A percentile compares a stretch with the other conserved stretches of the same genome.
Evolutionary conservation across 805 yeast species (phyloP).

Genomic region (Kodamaea fukazawae): DNA sequence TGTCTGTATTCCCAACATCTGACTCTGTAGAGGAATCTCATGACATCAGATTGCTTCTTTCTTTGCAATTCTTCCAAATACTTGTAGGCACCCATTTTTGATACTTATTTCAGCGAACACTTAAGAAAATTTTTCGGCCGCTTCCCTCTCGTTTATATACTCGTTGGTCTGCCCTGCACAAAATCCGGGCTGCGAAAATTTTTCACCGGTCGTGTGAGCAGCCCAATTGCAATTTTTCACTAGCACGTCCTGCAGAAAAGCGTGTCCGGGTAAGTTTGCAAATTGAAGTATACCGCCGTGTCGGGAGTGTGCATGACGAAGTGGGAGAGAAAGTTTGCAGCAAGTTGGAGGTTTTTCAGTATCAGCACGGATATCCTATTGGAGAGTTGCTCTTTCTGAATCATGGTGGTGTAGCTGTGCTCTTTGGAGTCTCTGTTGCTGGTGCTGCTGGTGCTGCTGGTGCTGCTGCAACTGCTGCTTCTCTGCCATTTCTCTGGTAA

Average conservation of each 20-base stretch:
- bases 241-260: constrained; percentile 1
- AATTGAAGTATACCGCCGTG: too few species aligned
- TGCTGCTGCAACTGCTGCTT: too few species aligned
- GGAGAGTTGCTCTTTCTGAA: too few species aligned
- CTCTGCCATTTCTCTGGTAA: too few species aligned
- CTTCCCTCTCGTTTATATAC: constrained; percentile 3
- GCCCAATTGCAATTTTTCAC: background rate
- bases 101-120: constrained; percentile 13
- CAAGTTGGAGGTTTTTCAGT: too few species aligned
- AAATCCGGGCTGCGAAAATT: constrained; percentile 4
- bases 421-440: too few species aligned
- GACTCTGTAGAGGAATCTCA: constrained; percentile 98
- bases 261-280: constrained; percentile 4
- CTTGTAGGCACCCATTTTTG: constrained; percentile 98
- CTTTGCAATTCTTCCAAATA: constrained; percentile 98
- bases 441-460: too few species aligned
- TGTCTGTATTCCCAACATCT: constrained; percentile 99
- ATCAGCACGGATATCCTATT: too few species aligned
- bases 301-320: too few species aligned
- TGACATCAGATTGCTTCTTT: constrained; percentile 99
- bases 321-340: too few species aligned
- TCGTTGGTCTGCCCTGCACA: background rate
- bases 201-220: constrained; percentile 8
- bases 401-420: too few species aligned
- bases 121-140: constrained; percentile 4